Conservation (phyloP, 1,284 basidiomycete genomes). For the Omphalotus olearius region DNA sequence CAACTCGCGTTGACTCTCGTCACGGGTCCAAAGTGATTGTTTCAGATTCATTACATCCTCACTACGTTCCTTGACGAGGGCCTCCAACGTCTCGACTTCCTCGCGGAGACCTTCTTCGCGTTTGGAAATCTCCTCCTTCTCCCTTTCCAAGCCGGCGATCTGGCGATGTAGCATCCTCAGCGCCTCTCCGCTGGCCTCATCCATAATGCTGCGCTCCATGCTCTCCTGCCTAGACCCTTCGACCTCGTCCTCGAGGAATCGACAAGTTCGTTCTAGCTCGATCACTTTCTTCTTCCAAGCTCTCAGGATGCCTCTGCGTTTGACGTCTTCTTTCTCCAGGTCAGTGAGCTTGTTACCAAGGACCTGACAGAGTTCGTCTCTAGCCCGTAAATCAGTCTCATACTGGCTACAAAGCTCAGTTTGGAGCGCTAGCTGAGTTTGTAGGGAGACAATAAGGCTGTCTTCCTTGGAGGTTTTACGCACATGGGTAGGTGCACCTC, state of each 20-base stretch:
- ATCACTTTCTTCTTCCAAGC: slow-evolving; percentile 70
- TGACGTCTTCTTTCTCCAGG: slow-evolving; percentile 55
- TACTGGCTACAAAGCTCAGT: slow-evolving; percentile 69
- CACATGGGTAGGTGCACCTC: slow-evolving; percentile 40
- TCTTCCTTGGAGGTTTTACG: slow-evolving; percentile 67
- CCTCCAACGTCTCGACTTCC: slow-evolving; percentile 38
- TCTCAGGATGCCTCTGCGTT: slow-evolving; percentile 47
- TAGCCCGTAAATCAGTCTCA: slow-evolving; percentile 64
- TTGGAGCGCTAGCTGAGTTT: slow-evolving; percentile 66
- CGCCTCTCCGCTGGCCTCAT: slow-evolving; percentile 70
- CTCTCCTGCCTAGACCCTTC: slow-evolving; percentile 63
- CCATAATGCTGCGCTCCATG: slow-evolving; percentile 71
- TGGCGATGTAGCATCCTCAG: slow-evolving; percentile 61
- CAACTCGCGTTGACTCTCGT: slow-evolving; percentile 48
- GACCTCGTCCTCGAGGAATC: slow-evolving; percentile 64
- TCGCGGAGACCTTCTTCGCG: slow-evolving; percentile 38
- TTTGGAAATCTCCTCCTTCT: slow-evolving; percentile 45
- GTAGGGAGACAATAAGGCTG: slow-evolving; percentile 62
- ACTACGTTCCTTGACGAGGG: slow-evolving; percentile 32
- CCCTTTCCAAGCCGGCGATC: slow-evolving; percentile 57
- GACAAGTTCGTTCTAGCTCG: slow-evolving; percentile 62
- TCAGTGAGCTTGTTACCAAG: slow-evolving; percentile 49
- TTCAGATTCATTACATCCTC: slow-evolving; percentile 39
- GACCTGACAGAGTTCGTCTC: slow-evolving; percentile 65
- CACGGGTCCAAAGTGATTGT: slow-evolving; percentile 44